Conservation (phyloP, 495 filamentous ascomycete genomes). For the Xylaria cubensis region DNA sequence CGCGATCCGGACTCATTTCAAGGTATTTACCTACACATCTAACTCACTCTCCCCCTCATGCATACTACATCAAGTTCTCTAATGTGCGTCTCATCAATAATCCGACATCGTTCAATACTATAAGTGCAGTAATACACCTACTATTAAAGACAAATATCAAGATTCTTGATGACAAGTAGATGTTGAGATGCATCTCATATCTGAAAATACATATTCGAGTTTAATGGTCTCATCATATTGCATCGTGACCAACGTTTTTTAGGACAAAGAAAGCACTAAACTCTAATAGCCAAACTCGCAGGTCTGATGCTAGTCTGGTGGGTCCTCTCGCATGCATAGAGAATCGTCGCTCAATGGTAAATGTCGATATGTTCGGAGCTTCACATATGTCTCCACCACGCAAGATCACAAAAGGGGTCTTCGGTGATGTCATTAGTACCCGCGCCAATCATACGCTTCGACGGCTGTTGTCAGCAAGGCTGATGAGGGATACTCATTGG, state of each 20-base stretch:
- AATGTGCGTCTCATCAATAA: neutral
- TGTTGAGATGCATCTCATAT: neutral
- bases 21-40: neutral
- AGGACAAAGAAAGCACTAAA: neutral
- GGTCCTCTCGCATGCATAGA: neutral
- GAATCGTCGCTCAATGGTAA: neutral
- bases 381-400: slow-evolving; percentile 4
- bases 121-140: neutral
- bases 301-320: neutral
- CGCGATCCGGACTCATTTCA: neutral
- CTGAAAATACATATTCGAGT: neutral
- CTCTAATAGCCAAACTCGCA: neutral
- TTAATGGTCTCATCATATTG: neutral
- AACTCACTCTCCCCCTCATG: neutral
- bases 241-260: neutral
- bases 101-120: neutral
- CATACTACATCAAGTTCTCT: neutral
- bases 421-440: slow-evolving; percentile 23
- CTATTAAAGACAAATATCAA: neutral
- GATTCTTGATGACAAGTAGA: neutral
- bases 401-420: slow-evolving; percentile 1
- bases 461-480: slow-evolving; percentile 18
- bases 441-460: slow-evolving; percentile 18
- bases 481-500: slow-evolving; percentile 19
- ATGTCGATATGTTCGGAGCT: neutral